These are phyloP conservation scores for Torulaspora franciscae DNA, from an alignment of 805 yeast genomes.

Conservation along the genomic window DNA sequence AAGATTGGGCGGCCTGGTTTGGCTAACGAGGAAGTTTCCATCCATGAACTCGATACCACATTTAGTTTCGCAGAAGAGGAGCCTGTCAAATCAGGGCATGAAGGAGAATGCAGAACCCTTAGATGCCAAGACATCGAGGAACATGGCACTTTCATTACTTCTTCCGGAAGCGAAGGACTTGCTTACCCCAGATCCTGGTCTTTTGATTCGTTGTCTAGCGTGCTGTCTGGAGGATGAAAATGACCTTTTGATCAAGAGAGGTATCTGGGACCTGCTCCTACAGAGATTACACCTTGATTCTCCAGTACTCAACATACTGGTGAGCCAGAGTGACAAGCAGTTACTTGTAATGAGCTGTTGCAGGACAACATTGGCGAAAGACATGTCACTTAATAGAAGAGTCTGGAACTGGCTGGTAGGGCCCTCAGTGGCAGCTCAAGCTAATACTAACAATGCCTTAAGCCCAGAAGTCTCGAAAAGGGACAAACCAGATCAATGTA, in stretches of 20 bases:
- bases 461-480: conserved; percentile 8
- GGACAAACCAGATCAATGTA: conserved; percentile 14
- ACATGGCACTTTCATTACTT: conserved; percentile 34
- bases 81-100: conserved; percentile 1
- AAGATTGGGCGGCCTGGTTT: conserved; percentile 76
- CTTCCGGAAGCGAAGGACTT: conserved; percentile 55
- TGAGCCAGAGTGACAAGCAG: conserved; percentile 51
- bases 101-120: conserved; percentile 10
- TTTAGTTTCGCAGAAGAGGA: conserved; percentile 17
- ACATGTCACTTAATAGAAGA: conserved; percentile 91
- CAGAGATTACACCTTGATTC: conserved; percentile 63
- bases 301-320: conserved; percentile 45
- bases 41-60: conserved; percentile 42
- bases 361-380: conserved; percentile 67
- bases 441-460: conserved; percentile 1
- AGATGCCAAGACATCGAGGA: conserved; percentile 30
- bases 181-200: conserved; percentile 72
- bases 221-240: conserved; percentile 62
- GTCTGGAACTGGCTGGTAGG: conserved; percentile 93
- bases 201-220: conserved; percentile 68
- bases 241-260: conserved; percentile 71
- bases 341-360: conserved; percentile 59
- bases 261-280: conserved; percentile 76
- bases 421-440: conserved; percentile 38
- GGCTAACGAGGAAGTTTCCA: conserved; percentile 63